Evolutionary conservation across 331 rosid genomes (phyloP), one percentile per base, ranked within the genome.

Genomic region (Rhamnella rubrinervis): DNA sequence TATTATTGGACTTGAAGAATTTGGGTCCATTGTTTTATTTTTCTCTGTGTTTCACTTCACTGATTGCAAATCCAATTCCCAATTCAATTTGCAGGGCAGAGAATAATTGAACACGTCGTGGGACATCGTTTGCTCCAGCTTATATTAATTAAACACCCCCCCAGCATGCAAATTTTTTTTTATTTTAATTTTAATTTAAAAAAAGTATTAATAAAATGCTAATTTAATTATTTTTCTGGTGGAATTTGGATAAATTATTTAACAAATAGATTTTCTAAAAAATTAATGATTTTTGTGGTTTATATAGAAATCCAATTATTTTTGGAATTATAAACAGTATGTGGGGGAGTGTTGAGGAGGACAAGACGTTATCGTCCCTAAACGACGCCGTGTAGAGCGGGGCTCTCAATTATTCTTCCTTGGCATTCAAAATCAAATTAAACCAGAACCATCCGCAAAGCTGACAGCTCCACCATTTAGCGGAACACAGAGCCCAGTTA

Each of bases 301-400:
- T 31, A 31, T 3, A 31, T 2, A 31, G 4, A 31, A 0, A 2
- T 44, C 49, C 14, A 44, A 44, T 44, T 44, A 44, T 14, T 4
- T 44, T 44, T 44, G 16, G 49, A 44, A 44, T 44, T 9, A 44
- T 44, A 9, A 7, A 14, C 4, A 44, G 49, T 44, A 14, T 1
- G 41, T 4, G 47, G 6, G 1, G 49, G 4, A 10, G 11, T 11
- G 49, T 9, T 11, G 13, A 10, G 14, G 13, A 44, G 49, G 49
- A 37, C 6, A 7, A n/a, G 5, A 14, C n/a, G 21, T 23, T 21
- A 7, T 63, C 51, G 60, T 31, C 66, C n/a, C 12, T 2, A 7
- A 70, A 77, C 81, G 81, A 71, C 76, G 72, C 72, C 76, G 72
- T 64, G 6, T 14, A 19, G 14, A 25, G 18, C 61, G 55, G 63